Evolutionary conservation across 73 alveolate species (phyloP).

Genomic region (Paramecium pentaurelia): DNA sequence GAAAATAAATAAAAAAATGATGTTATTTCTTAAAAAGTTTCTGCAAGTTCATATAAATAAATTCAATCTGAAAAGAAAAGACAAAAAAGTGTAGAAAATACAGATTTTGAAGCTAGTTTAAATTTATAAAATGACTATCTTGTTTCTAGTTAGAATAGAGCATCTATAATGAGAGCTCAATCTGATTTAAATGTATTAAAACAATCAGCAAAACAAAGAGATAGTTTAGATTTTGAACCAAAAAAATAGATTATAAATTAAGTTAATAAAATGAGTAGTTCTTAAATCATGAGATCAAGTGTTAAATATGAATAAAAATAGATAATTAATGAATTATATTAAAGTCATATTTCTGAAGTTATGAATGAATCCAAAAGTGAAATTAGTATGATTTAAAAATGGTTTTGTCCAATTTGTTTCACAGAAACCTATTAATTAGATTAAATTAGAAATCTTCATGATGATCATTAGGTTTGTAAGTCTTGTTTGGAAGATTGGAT

Average conservation of each 20-base stretch:
- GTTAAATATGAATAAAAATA: background rate
- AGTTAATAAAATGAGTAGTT: background rate
- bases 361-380: background rate
- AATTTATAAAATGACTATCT: background rate
- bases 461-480: slow-evolving; percentile 26
- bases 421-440: background rate
- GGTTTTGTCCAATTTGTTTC: slow-evolving; percentile 1
- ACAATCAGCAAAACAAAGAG: background rate
- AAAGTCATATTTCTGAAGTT: slow-evolving; percentile 17
- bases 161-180: background rate
- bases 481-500: slow-evolving; percentile 37
- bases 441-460: background rate
- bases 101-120: background rate
- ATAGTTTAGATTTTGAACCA: background rate
- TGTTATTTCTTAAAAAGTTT: background rate
- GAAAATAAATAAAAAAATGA: background rate
- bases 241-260: background rate
- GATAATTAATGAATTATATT: background rate
- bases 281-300: background rate
- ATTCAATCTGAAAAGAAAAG: background rate
- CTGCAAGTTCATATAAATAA: background rate
- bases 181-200: background rate
- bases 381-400: background rate
- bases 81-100: background rate
- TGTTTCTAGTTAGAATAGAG: background rate